A percentile compares a stretch with the other conserved stretches of the same genome.
These are phyloP conservation scores for Talaromyces ruber DNA, from an alignment of 495 filamentous ascomycete genomes.

Conservation along the genomic window DNA sequence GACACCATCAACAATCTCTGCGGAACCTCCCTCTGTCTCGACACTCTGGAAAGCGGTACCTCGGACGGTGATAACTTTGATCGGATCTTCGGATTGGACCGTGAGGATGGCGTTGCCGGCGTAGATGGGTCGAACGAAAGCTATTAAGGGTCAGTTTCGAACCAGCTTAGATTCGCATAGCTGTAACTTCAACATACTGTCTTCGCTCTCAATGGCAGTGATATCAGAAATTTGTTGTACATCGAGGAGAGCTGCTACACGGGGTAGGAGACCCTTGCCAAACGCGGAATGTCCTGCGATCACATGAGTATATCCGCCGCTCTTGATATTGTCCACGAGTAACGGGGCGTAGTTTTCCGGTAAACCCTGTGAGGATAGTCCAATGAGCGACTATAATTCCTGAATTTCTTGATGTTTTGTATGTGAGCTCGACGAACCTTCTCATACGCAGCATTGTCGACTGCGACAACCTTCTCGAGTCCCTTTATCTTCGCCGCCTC, in stretches of 20 bases:
- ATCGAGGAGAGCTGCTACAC: slow-evolving; percentile 89
- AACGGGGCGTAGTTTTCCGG: slow-evolving; percentile 94
- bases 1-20: slow-evolving; percentile 36
- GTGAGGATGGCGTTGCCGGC: slow-evolving; percentile 96
- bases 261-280: slow-evolving; percentile 92
- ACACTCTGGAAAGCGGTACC: slow-evolving; percentile 73
- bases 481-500: slow-evolving; percentile 86
- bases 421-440: slow-evolving; percentile 50
- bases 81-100: slow-evolving; percentile 78
- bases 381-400: not conserved
- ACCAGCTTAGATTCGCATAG: not conserved
- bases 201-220: slow-evolving; percentile 75
- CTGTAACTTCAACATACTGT: slow-evolving; percentile 44
- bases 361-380: slow-evolving; percentile 51
- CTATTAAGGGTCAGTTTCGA: slow-evolving; percentile 17
- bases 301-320: slow-evolving; percentile 84
- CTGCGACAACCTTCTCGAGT: slow-evolving; percentile 79
- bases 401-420: not conserved
- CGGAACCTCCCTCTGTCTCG: slow-evolving; percentile 41
- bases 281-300: slow-evolving; percentile 89
- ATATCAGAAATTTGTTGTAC: slow-evolving; percentile 91
- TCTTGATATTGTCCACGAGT: slow-evolving; percentile 91
- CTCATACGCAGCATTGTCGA: slow-evolving; percentile 86
- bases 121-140: slow-evolving; percentile 94
- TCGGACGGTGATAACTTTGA: slow-evolving; percentile 87